Conservation (phyloP, 768 basidiomycete species). For the Mycena rebaudengoi region DNA sequence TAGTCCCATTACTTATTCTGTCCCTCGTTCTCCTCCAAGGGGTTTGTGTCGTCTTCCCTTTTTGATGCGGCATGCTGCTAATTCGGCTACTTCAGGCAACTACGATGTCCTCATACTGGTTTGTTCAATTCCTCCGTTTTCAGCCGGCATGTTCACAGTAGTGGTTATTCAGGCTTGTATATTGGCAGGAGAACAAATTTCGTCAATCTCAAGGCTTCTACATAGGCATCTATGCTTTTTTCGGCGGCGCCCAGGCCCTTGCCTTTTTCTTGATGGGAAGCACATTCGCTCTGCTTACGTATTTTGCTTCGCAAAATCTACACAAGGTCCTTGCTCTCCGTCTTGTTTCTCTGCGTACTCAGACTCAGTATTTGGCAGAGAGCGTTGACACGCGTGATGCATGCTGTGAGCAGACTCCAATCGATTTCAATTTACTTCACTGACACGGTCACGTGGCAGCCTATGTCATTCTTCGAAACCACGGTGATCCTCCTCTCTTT, state of each 20-base stretch:
- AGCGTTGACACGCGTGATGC: conserved; percentile 76
- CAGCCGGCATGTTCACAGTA: no score
- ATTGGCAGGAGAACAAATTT: conserved; percentile 84
- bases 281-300: conserved; percentile 74
- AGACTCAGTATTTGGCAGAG: conserved; percentile 43
- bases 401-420: conserved; percentile 58
- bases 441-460: conserved; percentile 37
- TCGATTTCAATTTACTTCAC: no score
- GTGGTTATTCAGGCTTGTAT: no score
- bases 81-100: no score
- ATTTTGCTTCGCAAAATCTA: conserved; percentile 76
- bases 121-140: no score
- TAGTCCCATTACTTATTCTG: conserved; percentile 71
- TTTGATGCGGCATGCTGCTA: no score
- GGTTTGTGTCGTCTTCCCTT: no score
- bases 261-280: conserved; percentile 74
- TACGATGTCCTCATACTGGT: conserved; percentile 81
- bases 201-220: conserved; percentile 71
- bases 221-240: conserved; percentile 82
- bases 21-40: conserved; percentile 74
- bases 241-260: conserved; percentile 77
- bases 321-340: conserved; percentile 55
- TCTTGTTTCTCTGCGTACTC: neutral
- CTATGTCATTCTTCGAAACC: conserved; percentile 92
- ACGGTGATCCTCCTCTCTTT: conserved; percentile 50